These are phyloP conservation scores for Penicillium brevicompactum DNA, from an alignment of 2,329 filamentous ascomycete species.

Conservation along the genomic window DNA sequence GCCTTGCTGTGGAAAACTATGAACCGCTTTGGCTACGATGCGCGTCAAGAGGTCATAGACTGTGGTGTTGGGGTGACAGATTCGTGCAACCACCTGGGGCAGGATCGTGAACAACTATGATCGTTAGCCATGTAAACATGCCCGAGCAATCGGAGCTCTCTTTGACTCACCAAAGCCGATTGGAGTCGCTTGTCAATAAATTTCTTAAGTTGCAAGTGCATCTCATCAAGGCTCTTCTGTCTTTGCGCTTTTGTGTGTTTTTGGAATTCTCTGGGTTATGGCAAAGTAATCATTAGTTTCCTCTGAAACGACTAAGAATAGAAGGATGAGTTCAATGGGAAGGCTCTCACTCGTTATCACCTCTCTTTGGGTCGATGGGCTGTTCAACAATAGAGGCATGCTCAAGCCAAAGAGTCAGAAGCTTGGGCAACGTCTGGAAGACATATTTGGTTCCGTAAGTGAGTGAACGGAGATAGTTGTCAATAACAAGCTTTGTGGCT, in stretches of 20 bases:
- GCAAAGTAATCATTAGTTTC: constrained; percentile 10
- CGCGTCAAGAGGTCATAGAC: constrained; percentile 76
- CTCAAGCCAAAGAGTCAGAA: constrained; percentile 93
- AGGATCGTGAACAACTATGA: constrained; percentile 63
- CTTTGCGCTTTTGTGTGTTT: constrained; percentile 53
- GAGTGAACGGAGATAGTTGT: constrained; percentile 87
- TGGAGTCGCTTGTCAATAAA: constrained; percentile 62
- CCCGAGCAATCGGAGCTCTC: neutral
- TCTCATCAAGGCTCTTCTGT: constrained; percentile 65
- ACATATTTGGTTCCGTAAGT: constrained; percentile 92
- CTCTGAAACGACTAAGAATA: neutral
- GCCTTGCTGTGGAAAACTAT: constrained; percentile 84
- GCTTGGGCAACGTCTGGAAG: constrained; percentile 88
- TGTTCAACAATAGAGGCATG: constrained; percentile 76
- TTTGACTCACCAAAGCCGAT: constrained; percentile 44
- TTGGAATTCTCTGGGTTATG: constrained; percentile 45
- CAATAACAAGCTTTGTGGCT: constrained; percentile 82
- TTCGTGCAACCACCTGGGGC: constrained; percentile 92
- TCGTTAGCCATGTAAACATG: constrained; percentile 18
- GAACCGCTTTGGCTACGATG: constrained; percentile 85
- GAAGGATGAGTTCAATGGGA: neutral
- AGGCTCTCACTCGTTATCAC: constrained; percentile 45
- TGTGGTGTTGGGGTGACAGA: constrained; percentile 77
- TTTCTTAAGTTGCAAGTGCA: constrained; percentile 77
- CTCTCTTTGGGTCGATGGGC: constrained; percentile 53